Evolutionary conservation across 331 rosid genomes (phyloP).

Genomic region (Rosa hybrid): DNA sequence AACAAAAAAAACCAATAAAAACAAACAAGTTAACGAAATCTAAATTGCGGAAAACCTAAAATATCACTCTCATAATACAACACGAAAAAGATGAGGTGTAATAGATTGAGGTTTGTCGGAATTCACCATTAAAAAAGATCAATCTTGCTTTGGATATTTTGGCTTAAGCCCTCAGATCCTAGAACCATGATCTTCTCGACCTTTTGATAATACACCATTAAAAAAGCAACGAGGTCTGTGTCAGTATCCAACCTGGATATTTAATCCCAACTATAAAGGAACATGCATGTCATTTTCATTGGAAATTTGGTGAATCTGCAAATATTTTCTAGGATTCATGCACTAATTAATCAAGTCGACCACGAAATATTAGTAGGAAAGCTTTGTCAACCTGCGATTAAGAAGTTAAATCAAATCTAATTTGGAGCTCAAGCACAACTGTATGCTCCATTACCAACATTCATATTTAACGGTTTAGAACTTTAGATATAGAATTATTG

Average conservation of each 20-base stretch:
- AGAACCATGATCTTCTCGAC: neutral
- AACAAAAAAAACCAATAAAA: too few relatives aligned
- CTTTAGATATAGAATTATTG: too few relatives aligned
- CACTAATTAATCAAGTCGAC: neutral
- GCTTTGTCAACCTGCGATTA: neutral
- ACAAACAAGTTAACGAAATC: too few relatives aligned
- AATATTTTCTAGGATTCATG: slow-evolving; percentile 11
- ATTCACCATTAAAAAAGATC: too few relatives aligned
- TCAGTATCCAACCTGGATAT: neutral
- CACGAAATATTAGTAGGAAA: neutral
- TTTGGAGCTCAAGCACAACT: too few relatives aligned
- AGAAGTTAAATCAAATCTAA: neutral
- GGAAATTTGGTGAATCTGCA: slow-evolving; percentile 6
- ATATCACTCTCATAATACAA: too few relatives aligned
- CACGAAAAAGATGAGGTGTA: too few relatives aligned
- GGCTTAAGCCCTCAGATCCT: slow-evolving; percentile 5
- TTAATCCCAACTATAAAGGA: neutral
- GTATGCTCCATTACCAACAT: too few relatives aligned
- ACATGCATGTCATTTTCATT: slow-evolving; percentile 7
- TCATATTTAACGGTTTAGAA: too few relatives aligned
- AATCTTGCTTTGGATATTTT: too few relatives aligned
- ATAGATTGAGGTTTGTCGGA: too few relatives aligned
- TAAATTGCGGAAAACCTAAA: too few relatives aligned
- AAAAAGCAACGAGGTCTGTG: neutral
- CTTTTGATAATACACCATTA: neutral